These are phyloP conservation scores for Spergularia marina DNA, from an alignment of 148 eudicot genomes.

Conservation along the genomic window DNA sequence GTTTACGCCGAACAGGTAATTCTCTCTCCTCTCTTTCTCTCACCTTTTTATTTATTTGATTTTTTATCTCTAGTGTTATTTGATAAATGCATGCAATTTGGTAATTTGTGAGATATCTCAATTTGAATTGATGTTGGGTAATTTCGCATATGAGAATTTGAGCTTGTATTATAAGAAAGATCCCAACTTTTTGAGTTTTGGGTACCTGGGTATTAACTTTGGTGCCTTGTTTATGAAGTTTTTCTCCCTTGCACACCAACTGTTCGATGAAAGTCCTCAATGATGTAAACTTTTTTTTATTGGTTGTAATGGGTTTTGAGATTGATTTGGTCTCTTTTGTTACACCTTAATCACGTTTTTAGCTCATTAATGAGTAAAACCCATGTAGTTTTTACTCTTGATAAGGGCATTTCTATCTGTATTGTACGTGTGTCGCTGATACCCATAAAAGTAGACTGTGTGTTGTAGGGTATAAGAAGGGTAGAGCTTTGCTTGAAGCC, in stretches of 20 bases:
- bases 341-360: not conserved
- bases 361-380: not conserved
- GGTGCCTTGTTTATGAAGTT: not conserved
- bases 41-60: no score
- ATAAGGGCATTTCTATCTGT: not conserved
- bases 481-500: no score
- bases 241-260: conserved; percentile 8
- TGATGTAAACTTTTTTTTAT: not conserved
- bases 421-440: not conserved
- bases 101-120: not conserved
- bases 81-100: not conserved
- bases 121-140: not conserved
- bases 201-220: not conserved
- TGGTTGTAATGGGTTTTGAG: not conserved
- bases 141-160: not conserved
- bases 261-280: conserved; percentile 26
- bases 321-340: not conserved
- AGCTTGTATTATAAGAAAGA: not conserved
- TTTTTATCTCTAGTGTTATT: no score
- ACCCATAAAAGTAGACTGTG: no score
- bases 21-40: not conserved
- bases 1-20: not conserved
- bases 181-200: not conserved
- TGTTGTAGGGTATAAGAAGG: no score
- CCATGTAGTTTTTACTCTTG: not conserved